phyloP scores from a whole-genome alignment of 176 grass and related monocot genomes.

The barley (Hordeum vulgare) region MorexV3_pseudomolecules_assembly NC_058524.1:18424496-18424995 shows the following conservation, averaged over 20 bases:
- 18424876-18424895: background rate
- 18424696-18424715: background rate
- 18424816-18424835: too few species aligned
- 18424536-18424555: too few species aligned
- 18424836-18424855: too few species aligned
- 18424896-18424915: background rate
- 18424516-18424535: slow-evolving; percentile 65
- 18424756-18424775: too few species aligned
- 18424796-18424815: too few species aligned
- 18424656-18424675: too few species aligned
- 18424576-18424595: too few species aligned
- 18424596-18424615: background rate
- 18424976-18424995: background rate
- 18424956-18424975: background rate
- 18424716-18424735: too few species aligned
- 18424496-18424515: too few species aligned
- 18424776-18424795: background rate
- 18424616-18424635: background rate
- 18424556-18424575: too few species aligned
- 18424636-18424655: too few species aligned
- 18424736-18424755: too few species aligned
- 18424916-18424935: background rate
- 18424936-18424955: background rate
- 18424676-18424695: background rate
- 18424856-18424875: slow-evolving; percentile 22